Conservation (phyloP, 2,329 filamentous ascomycete species). For the Pleoardoris graminearum region DNA sequence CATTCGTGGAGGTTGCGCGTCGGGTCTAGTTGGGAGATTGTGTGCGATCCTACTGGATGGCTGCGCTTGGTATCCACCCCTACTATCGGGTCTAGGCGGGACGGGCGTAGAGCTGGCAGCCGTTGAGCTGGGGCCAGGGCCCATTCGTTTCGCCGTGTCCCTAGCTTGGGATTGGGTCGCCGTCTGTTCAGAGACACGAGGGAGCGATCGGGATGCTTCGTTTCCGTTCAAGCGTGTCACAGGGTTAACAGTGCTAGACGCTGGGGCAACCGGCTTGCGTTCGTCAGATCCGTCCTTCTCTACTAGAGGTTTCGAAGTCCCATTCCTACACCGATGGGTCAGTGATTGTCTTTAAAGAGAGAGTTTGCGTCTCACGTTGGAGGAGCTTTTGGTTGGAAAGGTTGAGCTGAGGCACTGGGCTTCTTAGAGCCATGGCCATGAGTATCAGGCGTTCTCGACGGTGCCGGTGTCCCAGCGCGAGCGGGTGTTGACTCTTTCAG, state of each 20-base stretch:
- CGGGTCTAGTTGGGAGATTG: conserved; percentile 61
- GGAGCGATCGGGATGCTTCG: conserved; percentile 14
- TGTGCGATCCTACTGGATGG: conserved; percentile 39
- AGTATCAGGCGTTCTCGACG: conserved; percentile 50
- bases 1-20: conserved; percentile 57
- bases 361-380: conserved; percentile 30
- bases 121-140: conserved; percentile 14
- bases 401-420: conserved; percentile 60
- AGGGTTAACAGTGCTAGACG: conserved; percentile 18
- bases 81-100: conserved; percentile 39
- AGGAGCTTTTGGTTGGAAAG: conserved; percentile 62
- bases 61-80: conserved; percentile 33
- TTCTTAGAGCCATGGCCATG: conserved; percentile 45
- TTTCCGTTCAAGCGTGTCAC: conserved; percentile 24
- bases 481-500: conserved; percentile 15
- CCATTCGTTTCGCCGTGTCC: conserved; percentile 17
- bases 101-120: conserved; percentile 24
- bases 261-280: conserved; percentile 13
- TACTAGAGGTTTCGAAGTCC: conserved; percentile 30
- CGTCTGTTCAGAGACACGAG: conserved; percentile 12
- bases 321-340: conserved; percentile 30
- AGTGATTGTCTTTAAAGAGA: conserved; percentile 13
- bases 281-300: conserved; percentile 21
- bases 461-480: conserved; percentile 31
- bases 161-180: conserved; percentile 10